Evolutionary conservation across 495 filamentous ascomycete genomes (phyloP), one percentile per base, ranked within the genome.

Genomic region (Clohesyomyces aquaticus): DNA sequence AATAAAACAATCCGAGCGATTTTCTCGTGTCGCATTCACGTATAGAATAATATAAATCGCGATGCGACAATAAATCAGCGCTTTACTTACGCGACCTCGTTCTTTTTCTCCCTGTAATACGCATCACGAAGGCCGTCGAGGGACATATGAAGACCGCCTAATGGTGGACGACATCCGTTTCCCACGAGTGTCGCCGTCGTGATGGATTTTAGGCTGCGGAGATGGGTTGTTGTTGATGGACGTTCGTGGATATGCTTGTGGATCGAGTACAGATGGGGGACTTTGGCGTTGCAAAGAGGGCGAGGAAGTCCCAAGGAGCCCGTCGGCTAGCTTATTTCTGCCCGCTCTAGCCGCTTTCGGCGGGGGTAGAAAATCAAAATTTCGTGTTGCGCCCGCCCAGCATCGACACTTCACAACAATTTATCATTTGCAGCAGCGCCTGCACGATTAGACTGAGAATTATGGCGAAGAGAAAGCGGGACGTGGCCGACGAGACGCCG

Each of bases 401-500:
- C 47, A 22, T 42, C 47, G 10, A 48, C 47, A 21, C 50, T 32
- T 1, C 23, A 25, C n/a, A n/a, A n/a, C n/a, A n/a, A n/a, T n/a
- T n/a, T 46, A 38, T 12, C 50, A 46, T 47, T 22, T 22, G 43
- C 12, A 16, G 43, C 43, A 18, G 43, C 43, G 43, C 43, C 21
- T 52, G 8, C 9, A 19, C 49, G 10, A 10, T 4, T 27, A 2
- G 27, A 3, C 28, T 21, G 18, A 19, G 29, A n/a, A 75, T 21
- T 49, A 93, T 93, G 89, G 85, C 77, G 25, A 94, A 93, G 74
- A 82, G 90, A 76, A 93, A 93, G 80, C 84, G 88, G 71, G 80
- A 83, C 11, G 77, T 18, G 10, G 54, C 46, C 4, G 66, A 60
- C 0, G 42, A 26, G 74, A 11, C 55, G 26, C 55, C 65, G n/a